phyloP scores from a whole-genome alignment of 2,329 filamentous ascomycete genomes.

The Talaromyces sp. region DNA sequence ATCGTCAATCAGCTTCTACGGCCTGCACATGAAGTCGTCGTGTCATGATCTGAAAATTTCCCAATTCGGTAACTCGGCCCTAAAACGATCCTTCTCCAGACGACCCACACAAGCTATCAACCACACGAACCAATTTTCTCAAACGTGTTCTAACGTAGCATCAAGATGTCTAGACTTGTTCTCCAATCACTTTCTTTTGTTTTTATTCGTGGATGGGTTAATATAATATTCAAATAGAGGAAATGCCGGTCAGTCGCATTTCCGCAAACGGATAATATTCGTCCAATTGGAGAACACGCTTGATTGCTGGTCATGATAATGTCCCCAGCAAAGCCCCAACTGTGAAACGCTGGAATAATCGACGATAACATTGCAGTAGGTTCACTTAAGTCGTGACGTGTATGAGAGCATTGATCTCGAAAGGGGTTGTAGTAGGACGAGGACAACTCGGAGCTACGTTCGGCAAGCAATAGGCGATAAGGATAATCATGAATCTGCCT shows the following conservation, averaged over 20 bases:
- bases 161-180: background rate
- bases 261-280: background rate
- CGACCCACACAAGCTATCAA: background rate
- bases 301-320: background rate
- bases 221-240: no score
- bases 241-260: background rate
- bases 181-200: no score
- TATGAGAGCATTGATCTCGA: no score
- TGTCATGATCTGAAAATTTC: background rate
- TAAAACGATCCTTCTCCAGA: background rate
- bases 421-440: no score
- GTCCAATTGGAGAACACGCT: background rate
- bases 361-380: background rate
- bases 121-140: background rate
- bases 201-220: background rate
- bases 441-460: no score
- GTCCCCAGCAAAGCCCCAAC: background rate
- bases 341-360: background rate
- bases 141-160: background rate
- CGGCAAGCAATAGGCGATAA: no score
- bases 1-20: background rate
- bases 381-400: no score
- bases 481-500: no score
- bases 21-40: background rate
- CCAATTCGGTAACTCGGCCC: background rate